Evolutionary conservation across 805 yeast species (phyloP).

Genomic region (Jamesozyma spencerorum): DNA sequence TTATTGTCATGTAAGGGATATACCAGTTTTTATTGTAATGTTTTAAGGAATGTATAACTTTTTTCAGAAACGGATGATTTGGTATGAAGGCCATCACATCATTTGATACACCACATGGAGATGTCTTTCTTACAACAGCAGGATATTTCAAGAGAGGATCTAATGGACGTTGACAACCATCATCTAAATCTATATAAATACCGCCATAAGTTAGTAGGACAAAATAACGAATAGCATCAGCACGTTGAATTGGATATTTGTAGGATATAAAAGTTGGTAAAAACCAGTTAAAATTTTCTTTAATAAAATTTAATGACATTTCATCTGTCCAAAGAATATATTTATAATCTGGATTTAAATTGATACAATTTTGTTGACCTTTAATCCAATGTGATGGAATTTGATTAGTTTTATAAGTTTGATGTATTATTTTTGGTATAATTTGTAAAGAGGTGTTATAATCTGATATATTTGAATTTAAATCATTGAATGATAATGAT

Average conservation of each 20-base stretch:
- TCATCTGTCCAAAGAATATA: conserved; percentile 86
- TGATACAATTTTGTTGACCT: conserved; percentile 67
- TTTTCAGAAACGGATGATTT: conserved; percentile 71
- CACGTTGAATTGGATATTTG: conserved; percentile 74
- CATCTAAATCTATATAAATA: conserved; percentile 79
- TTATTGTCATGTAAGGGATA: conserved; percentile 80
- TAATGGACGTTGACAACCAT: conserved; percentile 65
- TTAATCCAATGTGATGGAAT: conserved; percentile 74
- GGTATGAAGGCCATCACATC: conserved; percentile 89
- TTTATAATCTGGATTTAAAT: conserved; percentile 76
- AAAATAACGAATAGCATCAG: conserved; percentile 84
- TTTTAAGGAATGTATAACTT: conserved; percentile 54
- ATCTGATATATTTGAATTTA: conserved; percentile 36
- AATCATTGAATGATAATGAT: conserved; percentile 50
- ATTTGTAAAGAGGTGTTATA: conserved; percentile 15
- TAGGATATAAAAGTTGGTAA: conserved; percentile 66
- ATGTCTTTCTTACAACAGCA: conserved; percentile 75
- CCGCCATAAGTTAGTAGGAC: conserved; percentile 79
- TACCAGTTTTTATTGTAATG: conserved; percentile 65
- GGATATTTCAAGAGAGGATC: conserved; percentile 75
- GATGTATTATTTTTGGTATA: conserved; percentile 87
- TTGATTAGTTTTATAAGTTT: conserved; percentile 70
- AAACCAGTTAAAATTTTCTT: conserved; percentile 81
- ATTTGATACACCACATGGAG: conserved; percentile 84
- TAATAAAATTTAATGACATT: conserved; percentile 67